Base-by-base conservation (phyloP, 2,329 filamentous ascomycete species). In the Penicillium sp. region DNA sequence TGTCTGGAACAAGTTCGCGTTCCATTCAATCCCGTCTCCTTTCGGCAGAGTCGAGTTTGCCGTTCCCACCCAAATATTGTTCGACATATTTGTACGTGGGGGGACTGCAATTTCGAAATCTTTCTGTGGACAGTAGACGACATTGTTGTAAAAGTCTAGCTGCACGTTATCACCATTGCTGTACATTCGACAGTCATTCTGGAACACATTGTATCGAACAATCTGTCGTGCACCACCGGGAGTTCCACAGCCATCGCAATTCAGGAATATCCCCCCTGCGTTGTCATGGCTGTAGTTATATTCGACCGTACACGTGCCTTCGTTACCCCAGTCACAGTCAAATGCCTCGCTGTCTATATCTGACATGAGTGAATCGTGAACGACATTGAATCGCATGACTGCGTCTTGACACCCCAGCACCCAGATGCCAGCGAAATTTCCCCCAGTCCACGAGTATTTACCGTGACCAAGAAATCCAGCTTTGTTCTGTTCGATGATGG, bases 231-330 rank as follows among this genome's bases (percentile, higher is more conserved):
- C 58, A 20, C 60, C 62, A 13, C 61, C 61, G 12, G 60, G 55
- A 2, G 48, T 49, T 12, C 61, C 62, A 44, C 62, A 65, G 18
- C 55, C 61, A 45, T 65, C 62, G 49, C 62, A 65, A 54, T 65
- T 63, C 29, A 63, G 46, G 23, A 63, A 65, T 2, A 60, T 60
- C 2, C 62, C 62, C 26, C 62, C 61, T n/a, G 61, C 62, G 21
- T 65, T 65, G 46, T 63, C 62, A 34, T 59, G 61, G 47, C 62
- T 63, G 30, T 59, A 62, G 41, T 65, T 65, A 46, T 65, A 65
- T 43, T 65, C 61, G 30, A 65, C 53, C 10, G 55, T 62, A 46
- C 62, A 65, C 23, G 53, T 61, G 37, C 62, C 62, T n/a, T 55
- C 55, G 36, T 62, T 61, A 33, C 62, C 62, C 61, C 59, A 64